A percentile compares a stretch with the other conserved stretches of the same genome.
phyloP scores from a whole-genome alignment of 257 asterid genomes.

The Solanum sparsipilum region DNA sequence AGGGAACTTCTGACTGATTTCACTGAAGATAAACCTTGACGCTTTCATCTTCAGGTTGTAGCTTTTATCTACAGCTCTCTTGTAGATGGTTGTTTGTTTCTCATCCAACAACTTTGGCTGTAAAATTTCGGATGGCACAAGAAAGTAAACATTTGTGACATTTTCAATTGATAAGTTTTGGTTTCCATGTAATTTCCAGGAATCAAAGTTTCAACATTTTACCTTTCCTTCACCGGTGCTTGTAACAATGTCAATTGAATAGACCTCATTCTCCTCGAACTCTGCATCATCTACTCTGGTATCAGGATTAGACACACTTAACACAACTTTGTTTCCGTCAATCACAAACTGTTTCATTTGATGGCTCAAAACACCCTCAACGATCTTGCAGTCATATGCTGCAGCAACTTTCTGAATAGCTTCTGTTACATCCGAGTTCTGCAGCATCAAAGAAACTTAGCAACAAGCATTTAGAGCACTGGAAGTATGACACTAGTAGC shows the following conservation, averaged over 20 bases:
- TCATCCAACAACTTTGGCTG: constrained; percentile 72
- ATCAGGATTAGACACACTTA: constrained; percentile 58
- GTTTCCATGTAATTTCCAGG: not conserved
- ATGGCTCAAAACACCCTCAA: constrained; percentile 89
- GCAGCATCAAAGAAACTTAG: not conserved
- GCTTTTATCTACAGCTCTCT: constrained; percentile 90
- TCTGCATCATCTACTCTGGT: constrained; percentile 89
- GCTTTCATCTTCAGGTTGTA: constrained; percentile 89
- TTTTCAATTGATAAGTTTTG: not conserved
- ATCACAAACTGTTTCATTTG: constrained; percentile 92
- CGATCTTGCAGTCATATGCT: constrained; percentile 85
- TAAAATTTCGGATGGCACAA: constrained; percentile 8
- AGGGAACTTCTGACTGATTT: constrained; percentile 73
- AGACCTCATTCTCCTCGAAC: constrained; percentile 80
- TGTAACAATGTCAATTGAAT: constrained; percentile 69
- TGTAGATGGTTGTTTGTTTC: constrained; percentile 91
- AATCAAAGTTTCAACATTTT: not conserved
- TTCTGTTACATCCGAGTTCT: constrained; percentile 11
- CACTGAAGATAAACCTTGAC: constrained; percentile 83
- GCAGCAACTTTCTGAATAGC: constrained; percentile 61
- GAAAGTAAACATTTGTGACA: not conserved
- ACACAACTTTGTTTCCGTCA: constrained; percentile 85
- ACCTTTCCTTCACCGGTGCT: constrained; percentile 98
- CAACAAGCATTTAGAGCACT: not conserved
- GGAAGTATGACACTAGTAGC: not conserved